Evolutionary conservation across 768 basidiomycete genomes (phyloP).

Genomic region (Serendipita sp.): DNA sequence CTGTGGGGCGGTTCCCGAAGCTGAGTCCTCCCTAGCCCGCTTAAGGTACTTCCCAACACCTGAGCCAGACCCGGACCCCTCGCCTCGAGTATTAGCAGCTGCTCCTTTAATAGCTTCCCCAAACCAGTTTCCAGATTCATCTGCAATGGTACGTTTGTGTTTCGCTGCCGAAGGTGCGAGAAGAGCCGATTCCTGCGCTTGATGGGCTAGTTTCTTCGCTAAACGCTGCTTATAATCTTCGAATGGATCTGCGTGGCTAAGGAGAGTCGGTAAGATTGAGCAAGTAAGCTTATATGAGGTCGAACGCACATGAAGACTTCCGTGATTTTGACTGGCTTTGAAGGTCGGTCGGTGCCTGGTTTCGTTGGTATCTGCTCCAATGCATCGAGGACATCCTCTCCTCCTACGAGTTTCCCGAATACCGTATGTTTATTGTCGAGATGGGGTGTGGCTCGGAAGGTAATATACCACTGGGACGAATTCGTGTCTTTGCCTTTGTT

Average conservation of each 20-base stretch:
- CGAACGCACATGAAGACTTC: constrained; percentile 65
- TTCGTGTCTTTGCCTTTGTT: constrained; percentile 88
- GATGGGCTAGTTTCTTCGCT: constrained; percentile 50
- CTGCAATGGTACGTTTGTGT: constrained; percentile 26
- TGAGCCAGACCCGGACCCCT: constrained; percentile 18
- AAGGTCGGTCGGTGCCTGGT: constrained; percentile 72
- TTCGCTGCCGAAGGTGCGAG: constrained; percentile 20
- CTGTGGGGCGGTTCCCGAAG: neutral
- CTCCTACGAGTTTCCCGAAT: constrained; percentile 93
- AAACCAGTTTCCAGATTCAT: constrained; percentile 77
- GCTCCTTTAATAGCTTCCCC: constrained; percentile 59
- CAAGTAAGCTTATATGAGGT: neutral
- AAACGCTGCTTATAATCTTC: constrained; percentile 79
- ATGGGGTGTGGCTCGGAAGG: constrained; percentile 68
- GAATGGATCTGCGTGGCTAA: constrained; percentile 85
- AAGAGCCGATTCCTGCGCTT: constrained; percentile 18
- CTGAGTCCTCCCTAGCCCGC: neutral
- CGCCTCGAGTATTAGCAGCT: constrained; percentile 18
- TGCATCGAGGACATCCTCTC: constrained; percentile 74
- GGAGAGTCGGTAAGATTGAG: neutral
- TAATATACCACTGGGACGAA: constrained; percentile 49
- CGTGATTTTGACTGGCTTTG: constrained; percentile 70
- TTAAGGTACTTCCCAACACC: constrained; percentile 65
- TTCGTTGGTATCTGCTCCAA: constrained; percentile 70
- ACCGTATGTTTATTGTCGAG: constrained; percentile 91